A percentile compares a stretch with the other conserved stretches of the same genome.
phyloP scores from a whole-genome alignment of 2,329 filamentous ascomycete genomes.

The Anthostomella pinea region DNA sequence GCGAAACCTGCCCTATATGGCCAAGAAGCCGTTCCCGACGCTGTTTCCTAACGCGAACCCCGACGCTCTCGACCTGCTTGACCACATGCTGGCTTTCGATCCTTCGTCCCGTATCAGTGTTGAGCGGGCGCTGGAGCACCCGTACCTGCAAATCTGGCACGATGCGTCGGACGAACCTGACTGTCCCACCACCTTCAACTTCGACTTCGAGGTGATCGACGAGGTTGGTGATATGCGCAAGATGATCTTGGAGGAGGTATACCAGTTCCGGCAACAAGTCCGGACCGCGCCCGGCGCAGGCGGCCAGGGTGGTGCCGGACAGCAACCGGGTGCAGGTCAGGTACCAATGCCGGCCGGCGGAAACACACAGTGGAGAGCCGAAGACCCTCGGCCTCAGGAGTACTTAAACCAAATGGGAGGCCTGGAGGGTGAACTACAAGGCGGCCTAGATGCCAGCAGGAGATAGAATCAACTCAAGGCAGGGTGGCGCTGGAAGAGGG shows the following conservation, averaged over 20 bases:
- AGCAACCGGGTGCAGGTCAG: constrained; percentile 38
- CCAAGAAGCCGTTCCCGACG: constrained; percentile 82
- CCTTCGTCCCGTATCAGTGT: constrained; percentile 90
- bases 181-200: constrained; percentile 94
- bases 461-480: constrained; percentile 21
- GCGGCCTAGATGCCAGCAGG: constrained; percentile 52
- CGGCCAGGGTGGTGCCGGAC: constrained; percentile 32
- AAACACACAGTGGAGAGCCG: constrained; percentile 52
- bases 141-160: constrained; percentile 97
- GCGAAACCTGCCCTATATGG: constrained; percentile 91
- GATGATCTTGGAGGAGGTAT: constrained; percentile 96
- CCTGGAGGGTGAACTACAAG: constrained; percentile 59
- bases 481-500: no score
- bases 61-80: constrained; percentile 89
- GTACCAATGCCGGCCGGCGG: constrained; percentile 52
- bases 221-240: constrained; percentile 92
- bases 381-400: constrained; percentile 60
- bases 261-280: constrained; percentile 70
- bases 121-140: constrained; percentile 92
- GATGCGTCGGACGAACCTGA: constrained; percentile 93
- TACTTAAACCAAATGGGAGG: constrained; percentile 47
- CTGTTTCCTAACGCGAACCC: constrained; percentile 95
- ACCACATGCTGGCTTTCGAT: constrained; percentile 97
- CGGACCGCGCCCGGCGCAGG: constrained; percentile 46
- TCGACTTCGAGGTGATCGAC: constrained; percentile 96